These are phyloP conservation scores for Lactarius pseudohatsudake DNA, from an alignment of 768 basidiomycete genomes.

Conservation along the genomic window DNA sequence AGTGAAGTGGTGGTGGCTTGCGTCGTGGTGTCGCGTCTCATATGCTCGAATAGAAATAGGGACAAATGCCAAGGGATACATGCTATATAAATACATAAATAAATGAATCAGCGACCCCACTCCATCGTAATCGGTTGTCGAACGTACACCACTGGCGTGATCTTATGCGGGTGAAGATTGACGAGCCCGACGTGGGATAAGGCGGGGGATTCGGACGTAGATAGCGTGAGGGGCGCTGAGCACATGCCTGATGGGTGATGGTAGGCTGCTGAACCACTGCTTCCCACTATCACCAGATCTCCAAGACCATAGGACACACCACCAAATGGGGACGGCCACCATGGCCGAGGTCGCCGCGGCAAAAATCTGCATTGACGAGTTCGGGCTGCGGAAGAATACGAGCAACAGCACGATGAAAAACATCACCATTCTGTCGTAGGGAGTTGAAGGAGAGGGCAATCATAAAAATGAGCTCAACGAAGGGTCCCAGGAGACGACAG, in stretches of 20 bases:
- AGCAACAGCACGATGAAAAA: constrained; percentile 13
- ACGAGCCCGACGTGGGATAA: not conserved
- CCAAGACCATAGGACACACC: constrained; percentile 4
- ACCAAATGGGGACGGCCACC: not conserved
- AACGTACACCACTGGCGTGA: not conserved
- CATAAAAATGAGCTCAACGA: not conserved
- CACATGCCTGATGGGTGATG: not conserved
- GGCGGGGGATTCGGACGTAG: not conserved
- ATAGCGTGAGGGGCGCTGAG: not conserved
- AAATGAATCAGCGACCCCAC: not conserved
- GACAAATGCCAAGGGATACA: not conserved
- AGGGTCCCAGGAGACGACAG: not conserved
- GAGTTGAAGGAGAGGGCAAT: not conserved
- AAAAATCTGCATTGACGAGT: constrained; percentile 6
- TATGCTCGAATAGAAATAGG: too few species aligned
- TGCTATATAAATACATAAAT: not conserved
- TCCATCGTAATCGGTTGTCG: not conserved
- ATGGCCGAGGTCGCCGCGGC: not conserved
- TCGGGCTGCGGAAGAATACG: constrained; percentile 7
- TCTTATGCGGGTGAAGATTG: not conserved
- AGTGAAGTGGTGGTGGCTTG: not conserved
- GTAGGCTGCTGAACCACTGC: not conserved
- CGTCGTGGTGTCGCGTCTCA: not conserved
- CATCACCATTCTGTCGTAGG: constrained; percentile 12
- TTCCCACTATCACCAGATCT: not conserved